Percentiles rank a stretch among this genome's conserved stretches.
These are phyloP conservation scores for Pestalotiopsis sp. DNA, from an alignment of 2,329 filamentous ascomycete genomes.

Conservation along the genomic window DNA sequence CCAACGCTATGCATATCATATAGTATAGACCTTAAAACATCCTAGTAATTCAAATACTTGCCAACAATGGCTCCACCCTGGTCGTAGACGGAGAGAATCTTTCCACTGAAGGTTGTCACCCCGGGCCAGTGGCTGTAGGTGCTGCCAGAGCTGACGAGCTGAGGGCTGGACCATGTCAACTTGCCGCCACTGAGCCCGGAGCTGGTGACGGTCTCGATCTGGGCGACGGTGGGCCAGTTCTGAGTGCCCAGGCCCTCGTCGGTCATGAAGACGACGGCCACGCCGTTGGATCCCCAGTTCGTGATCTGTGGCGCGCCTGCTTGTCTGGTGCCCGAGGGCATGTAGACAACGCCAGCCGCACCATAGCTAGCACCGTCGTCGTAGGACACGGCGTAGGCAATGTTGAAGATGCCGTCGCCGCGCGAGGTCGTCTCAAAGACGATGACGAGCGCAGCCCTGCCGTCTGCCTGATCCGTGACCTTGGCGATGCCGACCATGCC, in stretches of 20 bases:
- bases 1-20: not conserved
- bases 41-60: conserved; percentile 4
- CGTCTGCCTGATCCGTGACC: conserved; percentile 29
- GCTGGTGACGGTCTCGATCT: conserved; percentile 26
- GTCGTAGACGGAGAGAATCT: conserved; percentile 1
- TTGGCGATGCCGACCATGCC: conserved; percentile 40
- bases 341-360: conserved; percentile 33
- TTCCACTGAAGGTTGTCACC: not conserved
- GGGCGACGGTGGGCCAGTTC: conserved; percentile 42
- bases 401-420: conserved; percentile 28
- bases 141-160: not conserved
- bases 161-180: conserved; percentile 18
- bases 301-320: conserved; percentile 40
- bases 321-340: conserved; percentile 31
- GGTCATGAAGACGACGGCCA: conserved; percentile 40
- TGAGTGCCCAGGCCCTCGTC: conserved; percentile 28
- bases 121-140: conserved; percentile 14
- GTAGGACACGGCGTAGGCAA: conserved; percentile 38
- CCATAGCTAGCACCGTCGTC: conserved; percentile 39
- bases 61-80: not conserved
- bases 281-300: conserved; percentile 31
- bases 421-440: conserved; percentile 39
- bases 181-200: conserved; percentile 18
- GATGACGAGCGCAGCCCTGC: conserved; percentile 37
- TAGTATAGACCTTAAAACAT: not conserved